Percentiles rank a stretch among this genome's conserved stretches.
These are phyloP conservation scores for Brassica rapa DNA, from an alignment of 345 rosid genomes.

Conservation along the genomic window DNA sequence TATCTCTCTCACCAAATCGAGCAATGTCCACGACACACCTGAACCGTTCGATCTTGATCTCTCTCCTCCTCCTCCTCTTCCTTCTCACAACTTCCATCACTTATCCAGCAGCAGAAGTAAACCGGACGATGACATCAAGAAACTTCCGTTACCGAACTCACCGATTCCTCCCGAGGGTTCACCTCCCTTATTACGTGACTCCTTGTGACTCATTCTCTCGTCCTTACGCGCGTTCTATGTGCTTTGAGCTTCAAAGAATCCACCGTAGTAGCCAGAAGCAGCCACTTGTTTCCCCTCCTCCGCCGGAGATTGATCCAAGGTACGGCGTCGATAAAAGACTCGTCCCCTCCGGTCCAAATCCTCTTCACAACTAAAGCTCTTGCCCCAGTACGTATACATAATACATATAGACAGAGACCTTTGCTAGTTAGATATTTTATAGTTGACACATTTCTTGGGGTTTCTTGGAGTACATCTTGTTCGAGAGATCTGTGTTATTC, in stretches of 20 bases:
- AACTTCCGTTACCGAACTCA: slow-evolving; percentile 17
- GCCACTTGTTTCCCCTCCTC: slow-evolving; percentile 21
- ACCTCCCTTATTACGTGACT: slow-evolving; percentile 31
- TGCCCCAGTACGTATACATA: not conserved
- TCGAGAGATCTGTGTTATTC: not conserved
- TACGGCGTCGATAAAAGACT: slow-evolving; percentile 82
- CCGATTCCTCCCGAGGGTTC: slow-evolving; percentile 21
- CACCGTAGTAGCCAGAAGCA: slow-evolving; percentile 15
- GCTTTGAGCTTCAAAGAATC: slow-evolving; percentile 40
- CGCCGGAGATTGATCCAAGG: slow-evolving; percentile 67
- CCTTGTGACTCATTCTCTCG: slow-evolving; percentile 39
- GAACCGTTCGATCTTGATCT: slow-evolving; percentile 26
- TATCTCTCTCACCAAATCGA: not conserved
- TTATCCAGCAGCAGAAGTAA: not conserved
- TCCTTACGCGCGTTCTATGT: slow-evolving; percentile 41
- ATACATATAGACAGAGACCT: not conserved
- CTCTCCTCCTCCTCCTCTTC: slow-evolving; percentile 6
- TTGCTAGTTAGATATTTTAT: not conserved
- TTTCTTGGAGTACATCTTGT: not conserved
- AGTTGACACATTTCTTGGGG: slow-evolving; percentile 2
- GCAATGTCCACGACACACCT: slow-evolving; percentile 11
- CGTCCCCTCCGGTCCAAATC: slow-evolving; percentile 92
- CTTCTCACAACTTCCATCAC: not conserved
- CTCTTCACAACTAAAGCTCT: slow-evolving; percentile 64
- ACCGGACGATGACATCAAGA: slow-evolving; percentile 22